Conservation (phyloP, 306 rosid genomes). For the Dalbergia cultrata region DNA sequence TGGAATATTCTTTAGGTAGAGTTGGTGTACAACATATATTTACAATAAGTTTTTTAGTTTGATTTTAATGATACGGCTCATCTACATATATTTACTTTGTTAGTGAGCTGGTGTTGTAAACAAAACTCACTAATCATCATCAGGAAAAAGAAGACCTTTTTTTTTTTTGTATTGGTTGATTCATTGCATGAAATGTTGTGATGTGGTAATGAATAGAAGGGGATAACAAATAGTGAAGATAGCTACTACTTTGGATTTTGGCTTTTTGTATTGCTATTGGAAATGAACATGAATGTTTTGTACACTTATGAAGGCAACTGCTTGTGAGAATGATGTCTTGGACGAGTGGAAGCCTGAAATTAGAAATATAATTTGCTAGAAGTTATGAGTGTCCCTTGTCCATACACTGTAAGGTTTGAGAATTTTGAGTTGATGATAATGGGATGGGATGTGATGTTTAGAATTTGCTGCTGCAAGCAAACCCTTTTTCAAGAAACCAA, state of each 20-base stretch:
- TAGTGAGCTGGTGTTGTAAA: constrained; percentile 19
- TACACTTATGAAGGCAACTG: not conserved
- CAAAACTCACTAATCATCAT: not conserved
- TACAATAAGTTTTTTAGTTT: not conserved
- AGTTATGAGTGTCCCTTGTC: not conserved
- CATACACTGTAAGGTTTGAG: constrained; percentile 9
- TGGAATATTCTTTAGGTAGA: constrained; percentile 14
- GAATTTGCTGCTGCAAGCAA: constrained; percentile 6
- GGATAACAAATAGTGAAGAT: constrained; percentile 10
- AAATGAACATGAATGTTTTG: not conserved
- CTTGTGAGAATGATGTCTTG: constrained; percentile 6
- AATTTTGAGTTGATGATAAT: constrained; percentile 4
- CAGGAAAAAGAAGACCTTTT: not conserved
- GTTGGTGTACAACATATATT: not conserved
- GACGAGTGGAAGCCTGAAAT: constrained; percentile 6
- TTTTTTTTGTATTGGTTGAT: not conserved
- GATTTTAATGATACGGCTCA: not conserved
- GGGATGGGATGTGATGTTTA: constrained; percentile 3
- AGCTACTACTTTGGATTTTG: not conserved
- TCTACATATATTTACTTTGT: not conserved
- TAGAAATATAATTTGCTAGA: constrained; percentile 8
- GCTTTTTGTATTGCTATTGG: not conserved
- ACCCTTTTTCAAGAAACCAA: not conserved
- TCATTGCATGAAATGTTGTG: constrained; percentile 5
- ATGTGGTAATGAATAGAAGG: constrained; percentile 1